Evolutionary conservation across 768 basidiomycete genomes (phyloP), one percentile per base, ranked within the genome.

Genomic region (Leccinum boreale): DNA sequence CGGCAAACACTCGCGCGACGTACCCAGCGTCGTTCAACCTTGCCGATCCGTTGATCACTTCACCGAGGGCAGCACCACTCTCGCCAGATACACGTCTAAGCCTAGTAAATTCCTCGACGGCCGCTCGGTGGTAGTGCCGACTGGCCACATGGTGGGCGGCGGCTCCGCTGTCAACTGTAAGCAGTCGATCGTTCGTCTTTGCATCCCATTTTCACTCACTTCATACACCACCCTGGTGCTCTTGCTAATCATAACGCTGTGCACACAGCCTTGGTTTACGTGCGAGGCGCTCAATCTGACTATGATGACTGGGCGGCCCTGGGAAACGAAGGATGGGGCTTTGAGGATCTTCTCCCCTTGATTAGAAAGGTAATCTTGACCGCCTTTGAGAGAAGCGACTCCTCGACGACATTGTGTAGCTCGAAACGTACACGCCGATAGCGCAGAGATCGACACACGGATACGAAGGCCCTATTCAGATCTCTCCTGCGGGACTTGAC

Each of bases 81-180:
- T 86, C 55, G 76, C 76, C 2, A 73, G 74, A 57, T 74, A 85
- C 56, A 50, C 52, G 5, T 65, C 60, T 9, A 70, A 71, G 23
- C 75, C 77, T 4, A 80, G 79, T 60, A 70, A 73, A 0, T 80
- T 75, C 52, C 68, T 78, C 29, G 68, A 73, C 5, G 80, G 78
- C 4, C 83, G 86, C 5, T 62, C 72, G 4, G 61, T 72, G 5
- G 49, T 81, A 39, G 75, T 84, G 3, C 74, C 77, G 0, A 66
- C 72, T 28, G 85, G 81, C 0, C 75, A 80, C 52, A 79, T 77
- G 42, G 63, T 88, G 6, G 85, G 87, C 5, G 87, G 86, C 5
- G 86, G 85, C 1, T 85, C 84, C 1, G 73, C 74, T 55, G 78
- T 87, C 17, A 88, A 87, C 61, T 82, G 85, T 85, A 53, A 53